Evolutionary conservation across 352 stramenopile species (phyloP).

Genomic region (Lagenidium sp.): DNA sequence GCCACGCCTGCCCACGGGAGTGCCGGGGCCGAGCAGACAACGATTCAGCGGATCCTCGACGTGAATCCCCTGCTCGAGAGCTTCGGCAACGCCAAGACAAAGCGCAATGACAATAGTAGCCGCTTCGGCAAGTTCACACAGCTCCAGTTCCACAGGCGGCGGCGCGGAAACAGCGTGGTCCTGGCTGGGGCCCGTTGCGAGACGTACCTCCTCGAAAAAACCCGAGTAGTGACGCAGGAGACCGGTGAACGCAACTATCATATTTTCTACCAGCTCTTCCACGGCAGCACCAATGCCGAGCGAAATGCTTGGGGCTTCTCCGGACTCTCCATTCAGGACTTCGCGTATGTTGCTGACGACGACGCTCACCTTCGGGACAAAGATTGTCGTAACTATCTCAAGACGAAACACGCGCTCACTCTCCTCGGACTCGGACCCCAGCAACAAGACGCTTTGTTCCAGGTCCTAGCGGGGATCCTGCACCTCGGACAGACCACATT

Average conservation of each 20-base stretch:
- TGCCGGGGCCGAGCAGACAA: constrained; percentile 22
- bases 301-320: constrained; percentile 32
- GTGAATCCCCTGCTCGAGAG: constrained; percentile 97
- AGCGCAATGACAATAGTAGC: constrained; percentile 95
- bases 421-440: constrained; percentile 44
- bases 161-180: constrained; percentile 26
- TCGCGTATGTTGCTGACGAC: constrained; percentile 40
- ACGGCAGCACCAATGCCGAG: constrained; percentile 28
- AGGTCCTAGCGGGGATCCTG: constrained; percentile 61
- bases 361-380: constrained; percentile 25
- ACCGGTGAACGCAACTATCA: constrained; percentile 92
- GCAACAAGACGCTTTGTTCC: constrained; percentile 58
- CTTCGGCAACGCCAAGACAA: constrained; percentile 97
- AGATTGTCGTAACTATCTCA: constrained; percentile 42
- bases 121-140: constrained; percentile 97
- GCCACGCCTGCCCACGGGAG: constrained; percentile 13
- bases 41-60: constrained; percentile 90
- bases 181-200: constrained; percentile 87
- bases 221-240: constrained; percentile 89
- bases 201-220: constrained; percentile 96
- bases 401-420: constrained; percentile 46
- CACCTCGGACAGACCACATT: constrained; percentile 74
- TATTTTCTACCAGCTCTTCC: constrained; percentile 93
- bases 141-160: constrained; percentile 90
- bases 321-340: constrained; percentile 13